A percentile compares a stretch with the other conserved stretches of the same genome.
phyloP scores from a whole-genome alignment of 495 filamentous ascomycete genomes.

The Xylaria cubensis region DNA sequence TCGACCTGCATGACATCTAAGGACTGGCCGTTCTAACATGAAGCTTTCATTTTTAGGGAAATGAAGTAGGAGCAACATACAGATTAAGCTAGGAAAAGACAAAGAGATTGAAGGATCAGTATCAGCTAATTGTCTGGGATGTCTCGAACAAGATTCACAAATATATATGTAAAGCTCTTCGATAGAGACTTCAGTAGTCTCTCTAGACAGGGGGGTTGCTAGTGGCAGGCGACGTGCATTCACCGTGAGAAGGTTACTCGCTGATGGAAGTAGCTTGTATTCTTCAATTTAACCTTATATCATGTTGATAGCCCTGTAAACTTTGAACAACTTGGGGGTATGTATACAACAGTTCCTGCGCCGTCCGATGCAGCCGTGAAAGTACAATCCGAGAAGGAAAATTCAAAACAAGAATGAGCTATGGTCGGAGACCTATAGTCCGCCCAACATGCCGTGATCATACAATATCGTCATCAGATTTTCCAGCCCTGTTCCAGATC shows the following conservation, averaged over 20 bases:
- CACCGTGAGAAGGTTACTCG: neutral
- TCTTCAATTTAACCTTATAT: constrained; percentile 13
- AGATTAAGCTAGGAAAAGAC: too few species aligned
- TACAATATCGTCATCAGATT: constrained; percentile 9
- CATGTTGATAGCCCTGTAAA: neutral
- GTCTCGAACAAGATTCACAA: too few species aligned
- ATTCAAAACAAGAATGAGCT: constrained; percentile 1
- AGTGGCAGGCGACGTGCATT: neutral
- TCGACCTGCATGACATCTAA: too few species aligned
- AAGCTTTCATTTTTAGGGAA: too few species aligned
- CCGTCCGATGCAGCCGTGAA: constrained; percentile 25
- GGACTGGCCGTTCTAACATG: too few species aligned
- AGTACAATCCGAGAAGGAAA: constrained; percentile 8
- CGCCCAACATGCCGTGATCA: constrained; percentile 7
- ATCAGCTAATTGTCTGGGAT: too few species aligned
- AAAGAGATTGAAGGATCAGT: too few species aligned
- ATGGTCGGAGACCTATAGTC: neutral
- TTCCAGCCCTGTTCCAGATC: neutral
- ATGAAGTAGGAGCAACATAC: too few species aligned
- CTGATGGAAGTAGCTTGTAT: constrained; percentile 7
- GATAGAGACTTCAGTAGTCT: neutral
- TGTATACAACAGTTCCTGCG: constrained; percentile 22
- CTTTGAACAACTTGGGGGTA: constrained; percentile 12
- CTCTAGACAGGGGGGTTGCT: neutral
- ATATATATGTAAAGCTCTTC: neutral